A percentile compares a stretch with the other conserved stretches of the same genome.
Conservation (phyloP, 139 green algal species). For the Coelastrella sp. region DNA sequence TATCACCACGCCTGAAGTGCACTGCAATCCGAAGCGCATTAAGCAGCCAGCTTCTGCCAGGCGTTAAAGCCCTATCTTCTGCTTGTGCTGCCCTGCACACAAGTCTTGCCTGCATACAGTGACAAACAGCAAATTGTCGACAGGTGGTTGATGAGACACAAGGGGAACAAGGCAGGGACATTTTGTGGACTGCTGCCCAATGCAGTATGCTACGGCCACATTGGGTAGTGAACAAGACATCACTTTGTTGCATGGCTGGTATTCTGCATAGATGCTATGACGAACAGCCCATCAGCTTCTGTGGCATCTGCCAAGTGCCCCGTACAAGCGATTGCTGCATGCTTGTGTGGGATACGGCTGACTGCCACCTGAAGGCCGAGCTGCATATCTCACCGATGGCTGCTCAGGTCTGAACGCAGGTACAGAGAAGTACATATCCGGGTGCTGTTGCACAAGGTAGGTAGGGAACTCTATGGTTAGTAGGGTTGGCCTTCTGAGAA, state of each 20-base stretch:
- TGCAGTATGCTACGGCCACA: background rate
- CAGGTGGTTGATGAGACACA: too few species aligned
- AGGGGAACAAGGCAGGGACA: too few species aligned
- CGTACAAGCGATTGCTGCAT: too few species aligned
- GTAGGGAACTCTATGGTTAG: slow-evolving; percentile 4
- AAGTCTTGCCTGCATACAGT: background rate
- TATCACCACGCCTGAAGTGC: slow-evolving; percentile 20
- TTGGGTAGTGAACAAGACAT: background rate
- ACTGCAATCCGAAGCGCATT: slow-evolving; percentile 19
- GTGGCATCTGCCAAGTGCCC: too few species aligned
- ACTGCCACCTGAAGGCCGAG: too few species aligned
- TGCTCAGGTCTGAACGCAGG: slow-evolving; percentile 1
- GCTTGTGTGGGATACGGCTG: too few species aligned
- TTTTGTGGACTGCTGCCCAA: too few species aligned
- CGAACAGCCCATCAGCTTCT: background rate
- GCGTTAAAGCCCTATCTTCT: background rate
- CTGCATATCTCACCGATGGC: slow-evolving; percentile 2
- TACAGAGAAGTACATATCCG: slow-evolving; percentile 23
- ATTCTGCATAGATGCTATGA: background rate
- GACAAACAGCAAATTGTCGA: background rate
- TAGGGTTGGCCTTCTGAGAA: background rate
- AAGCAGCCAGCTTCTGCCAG: slow-evolving; percentile 18
- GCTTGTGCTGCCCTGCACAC: background rate
- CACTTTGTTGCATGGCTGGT: too few species aligned
- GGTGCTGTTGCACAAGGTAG: background rate